Base-by-base conservation (phyloP, 805 yeast genomes). In the Candida cerambycidarum region DNA sequence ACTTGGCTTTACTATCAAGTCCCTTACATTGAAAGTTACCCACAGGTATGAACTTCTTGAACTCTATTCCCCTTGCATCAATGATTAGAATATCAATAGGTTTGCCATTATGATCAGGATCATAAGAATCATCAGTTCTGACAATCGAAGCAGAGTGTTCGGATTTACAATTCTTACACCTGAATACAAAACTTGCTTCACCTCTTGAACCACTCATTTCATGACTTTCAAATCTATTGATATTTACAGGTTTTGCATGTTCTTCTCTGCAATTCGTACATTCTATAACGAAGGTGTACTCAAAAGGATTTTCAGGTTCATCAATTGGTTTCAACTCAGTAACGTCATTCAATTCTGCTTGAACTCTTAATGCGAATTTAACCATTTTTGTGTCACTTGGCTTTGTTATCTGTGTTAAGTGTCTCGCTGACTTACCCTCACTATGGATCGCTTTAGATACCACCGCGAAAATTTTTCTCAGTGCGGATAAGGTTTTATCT, bases 31-130 rank as follows among this genome's bases (percentile, higher is more conserved):
- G 53, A 58, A 85, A 85, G 33, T 59, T 62, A 0, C 92, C 93
- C 27, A 73, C 76, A 2, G 95, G 86, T 13, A 79, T 61, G 51
- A 89, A 89, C 43, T 79, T 79, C 8, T 70, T 67, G 24, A 89
- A 67, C 39, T 87, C 95, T 32, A 88, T 62, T 3, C 99, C 99
- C 53, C 99, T 79, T 38, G 89, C 76, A 56, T 93, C 98, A 42
- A 93, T 78, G 32, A 80, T 80, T 23, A 89, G 67, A 23, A 90
- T 56, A 2, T 61, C 59, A 7, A 69, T 75, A 33, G 69, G 58
- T 50, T 73, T 69, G 3, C 52, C 55, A 4, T 73, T 76, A 29
- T 64, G 71, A 10, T 76, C 84, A 2, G 48, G 48, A 1, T 65
- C 61, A 48, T 59, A 50, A 28, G 46, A 50, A 15, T 70, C 68